phyloP scores from a whole-genome alignment of 1,284 basidiomycete genomes.

The Ganoderma boninense region DNA sequence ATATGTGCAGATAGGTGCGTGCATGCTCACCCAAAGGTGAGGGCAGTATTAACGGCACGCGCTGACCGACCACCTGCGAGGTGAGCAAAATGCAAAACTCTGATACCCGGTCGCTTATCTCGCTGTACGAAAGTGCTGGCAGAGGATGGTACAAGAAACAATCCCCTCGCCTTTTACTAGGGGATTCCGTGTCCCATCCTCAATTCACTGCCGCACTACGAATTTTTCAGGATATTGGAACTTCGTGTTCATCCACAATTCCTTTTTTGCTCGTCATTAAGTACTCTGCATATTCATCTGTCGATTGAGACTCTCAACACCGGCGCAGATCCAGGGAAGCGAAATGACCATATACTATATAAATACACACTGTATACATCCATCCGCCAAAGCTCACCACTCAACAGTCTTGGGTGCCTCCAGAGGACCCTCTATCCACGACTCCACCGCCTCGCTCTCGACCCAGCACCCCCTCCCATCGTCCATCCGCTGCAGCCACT shows the following conservation, averaged over 20 bases:
- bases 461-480: slow-evolving; percentile 22
- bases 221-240: slow-evolving; percentile 59
- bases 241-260: slow-evolving; percentile 20
- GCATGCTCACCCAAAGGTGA: no score
- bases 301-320: not conserved
- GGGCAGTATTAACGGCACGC: not conserved
- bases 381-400: not conserved
- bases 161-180: slow-evolving; percentile 77
- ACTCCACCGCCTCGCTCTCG: slow-evolving; percentile 12
- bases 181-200: slow-evolving; percentile 65
- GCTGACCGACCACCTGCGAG: slow-evolving; percentile 35
- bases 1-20: no score
- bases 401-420: slow-evolving; percentile 13
- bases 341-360: not conserved
- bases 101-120: not conserved
- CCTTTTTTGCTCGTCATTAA: slow-evolving; percentile 5
- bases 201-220: slow-evolving; percentile 51
- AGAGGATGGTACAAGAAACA: slow-evolving; percentile 62
- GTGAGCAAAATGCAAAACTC: slow-evolving; percentile 43
- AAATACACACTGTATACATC: not conserved
- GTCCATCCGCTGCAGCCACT: slow-evolving; percentile 18
- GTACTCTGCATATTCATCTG: not conserved
- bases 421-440: slow-evolving; percentile 11
- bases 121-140: slow-evolving; percentile 41
- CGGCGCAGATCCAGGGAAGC: not conserved